Conservation (phyloP, 2,329 filamentous ascomycete species). For the Volutella citrinella region DNA sequence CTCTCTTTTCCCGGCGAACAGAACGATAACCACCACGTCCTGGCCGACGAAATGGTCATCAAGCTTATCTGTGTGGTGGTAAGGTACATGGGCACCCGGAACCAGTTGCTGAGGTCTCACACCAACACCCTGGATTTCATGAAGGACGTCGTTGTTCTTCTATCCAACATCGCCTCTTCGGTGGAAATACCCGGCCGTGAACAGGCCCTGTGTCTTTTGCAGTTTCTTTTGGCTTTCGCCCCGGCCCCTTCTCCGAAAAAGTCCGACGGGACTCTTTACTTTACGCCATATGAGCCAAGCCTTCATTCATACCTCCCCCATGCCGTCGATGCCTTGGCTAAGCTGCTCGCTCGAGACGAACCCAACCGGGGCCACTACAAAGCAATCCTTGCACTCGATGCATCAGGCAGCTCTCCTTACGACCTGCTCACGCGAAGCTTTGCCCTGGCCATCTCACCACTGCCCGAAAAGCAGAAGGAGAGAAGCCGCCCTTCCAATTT, state of each 20-base stretch:
- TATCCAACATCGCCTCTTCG: conserved; percentile 82
- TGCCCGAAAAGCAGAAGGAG: conserved; percentile 63
- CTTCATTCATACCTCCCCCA: conserved; percentile 85
- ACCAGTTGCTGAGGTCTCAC: conserved; percentile 78
- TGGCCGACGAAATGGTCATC: conserved; percentile 75
- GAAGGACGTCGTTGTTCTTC: conserved; percentile 86
- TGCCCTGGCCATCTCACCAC: conserved; percentile 77
- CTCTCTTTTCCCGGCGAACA: conserved; percentile 71
- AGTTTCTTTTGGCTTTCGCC: conserved; percentile 88
- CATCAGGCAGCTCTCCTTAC: conserved; percentile 59
- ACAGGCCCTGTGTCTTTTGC: conserved; percentile 80
- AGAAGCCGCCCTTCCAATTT: conserved; percentile 57
- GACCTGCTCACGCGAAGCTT: conserved; percentile 87
- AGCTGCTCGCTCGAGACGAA: conserved; percentile 87
- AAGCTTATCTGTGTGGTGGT: conserved; percentile 83
- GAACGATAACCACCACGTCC: conserved; percentile 64
- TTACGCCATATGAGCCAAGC: conserved; percentile 75
- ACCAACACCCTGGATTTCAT: conserved; percentile 91
- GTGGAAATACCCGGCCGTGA: conserved; percentile 82
- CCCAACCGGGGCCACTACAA: conserved; percentile 86
- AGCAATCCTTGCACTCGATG: conserved; percentile 74
- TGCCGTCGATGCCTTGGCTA: conserved; percentile 86
- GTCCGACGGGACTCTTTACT: conserved; percentile 61
- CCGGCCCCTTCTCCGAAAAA: conserved; percentile 68
- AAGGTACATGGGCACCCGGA: conserved; percentile 82